Percentiles rank a stretch among this genome's conserved stretches.
Evolutionary conservation across 2,329 filamentous ascomycete species (phyloP).

Genomic region (Talaromyces sp.): DNA sequence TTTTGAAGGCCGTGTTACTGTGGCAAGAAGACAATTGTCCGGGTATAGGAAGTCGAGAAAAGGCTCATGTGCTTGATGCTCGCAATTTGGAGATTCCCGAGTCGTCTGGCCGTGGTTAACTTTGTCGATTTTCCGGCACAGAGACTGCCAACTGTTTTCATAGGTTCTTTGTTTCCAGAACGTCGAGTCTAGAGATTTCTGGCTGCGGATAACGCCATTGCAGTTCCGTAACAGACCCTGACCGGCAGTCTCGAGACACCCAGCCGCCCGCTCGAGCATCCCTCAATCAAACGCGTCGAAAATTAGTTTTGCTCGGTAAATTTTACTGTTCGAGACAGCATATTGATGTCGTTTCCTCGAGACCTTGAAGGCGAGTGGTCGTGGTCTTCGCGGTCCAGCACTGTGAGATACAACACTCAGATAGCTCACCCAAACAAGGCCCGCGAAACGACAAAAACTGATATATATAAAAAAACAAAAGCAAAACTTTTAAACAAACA

Average conservation of each 20-base stretch:
- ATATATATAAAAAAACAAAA: not conserved
- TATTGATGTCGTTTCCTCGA: not conserved
- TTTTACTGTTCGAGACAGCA: not conserved
- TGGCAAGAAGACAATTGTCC: slow-evolving; percentile 20
- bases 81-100: slow-evolving; percentile 8
- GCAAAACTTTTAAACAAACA: not conserved
- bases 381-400: not conserved
- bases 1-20: slow-evolving; percentile 16
- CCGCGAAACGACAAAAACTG: not conserved
- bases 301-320: not conserved
- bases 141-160: slow-evolving; percentile 27
- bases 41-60: slow-evolving; percentile 38
- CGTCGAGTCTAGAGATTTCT: slow-evolving; percentile 26
- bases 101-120: slow-evolving; percentile 14
- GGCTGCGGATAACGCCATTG: slow-evolving; percentile 31
- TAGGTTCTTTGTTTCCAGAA: slow-evolving; percentile 31
- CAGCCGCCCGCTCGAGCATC: slow-evolving; percentile 48
- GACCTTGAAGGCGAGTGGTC: not conserved
- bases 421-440: not conserved
- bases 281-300: slow-evolving; percentile 18
- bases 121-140: slow-evolving; percentile 21
- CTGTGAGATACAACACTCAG: not conserved
- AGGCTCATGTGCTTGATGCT: slow-evolving; percentile 17
- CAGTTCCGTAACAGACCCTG: slow-evolving; percentile 39
- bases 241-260: slow-evolving; percentile 46